A percentile compares a stretch with the other conserved stretches of the same genome.
phyloP scores from a whole-genome alignment of 2,329 filamentous ascomycete genomes.

The Cladorrhinum sp. region DNA sequence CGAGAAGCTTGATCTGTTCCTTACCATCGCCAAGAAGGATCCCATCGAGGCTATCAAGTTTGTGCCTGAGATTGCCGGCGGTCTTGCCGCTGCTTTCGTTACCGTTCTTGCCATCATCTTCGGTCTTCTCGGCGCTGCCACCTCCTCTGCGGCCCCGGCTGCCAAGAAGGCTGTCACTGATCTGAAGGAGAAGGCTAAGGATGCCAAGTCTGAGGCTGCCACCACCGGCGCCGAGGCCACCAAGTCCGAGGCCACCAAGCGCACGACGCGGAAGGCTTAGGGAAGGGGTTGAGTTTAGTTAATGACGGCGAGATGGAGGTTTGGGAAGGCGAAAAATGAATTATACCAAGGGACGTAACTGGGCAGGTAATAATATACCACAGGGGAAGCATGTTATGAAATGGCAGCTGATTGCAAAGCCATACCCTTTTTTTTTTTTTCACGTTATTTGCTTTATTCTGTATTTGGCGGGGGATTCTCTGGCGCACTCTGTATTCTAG shows the following conservation, averaged over 20 bases:
- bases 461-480: slow-evolving; percentile 21
- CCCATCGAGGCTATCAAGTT: slow-evolving; percentile 82
- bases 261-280: slow-evolving; percentile 46
- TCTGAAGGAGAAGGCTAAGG: slow-evolving; percentile 71
- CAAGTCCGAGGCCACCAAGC: slow-evolving; percentile 69
- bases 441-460: slow-evolving; percentile 22
- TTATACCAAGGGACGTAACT: slow-evolving; percentile 1
- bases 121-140: slow-evolving; percentile 56
- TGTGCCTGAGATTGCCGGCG: slow-evolving; percentile 86
- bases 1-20: slow-evolving; percentile 91
- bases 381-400: neutral
- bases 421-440: slow-evolving; percentile 5
- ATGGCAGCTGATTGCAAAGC: neutral
- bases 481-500: slow-evolving; percentile 28
- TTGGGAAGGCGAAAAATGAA: slow-evolving; percentile 10
- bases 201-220: slow-evolving; percentile 62
- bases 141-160: slow-evolving; percentile 58
- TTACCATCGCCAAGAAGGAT: slow-evolving; percentile 76
- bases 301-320: slow-evolving; percentile 1
- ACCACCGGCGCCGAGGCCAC: slow-evolving; percentile 66
- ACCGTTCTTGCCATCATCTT: slow-evolving; percentile 55
- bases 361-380: neutral
- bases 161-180: slow-evolving; percentile 68
- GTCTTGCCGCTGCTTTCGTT: slow-evolving; percentile 69
- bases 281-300: slow-evolving; percentile 44